A percentile compares a stretch with the other conserved stretches of the same genome.
phyloP scores from a whole-genome alignment of 1,139 yeast genomes.

The Hemisphaericaspora xylofermentans region DNA sequence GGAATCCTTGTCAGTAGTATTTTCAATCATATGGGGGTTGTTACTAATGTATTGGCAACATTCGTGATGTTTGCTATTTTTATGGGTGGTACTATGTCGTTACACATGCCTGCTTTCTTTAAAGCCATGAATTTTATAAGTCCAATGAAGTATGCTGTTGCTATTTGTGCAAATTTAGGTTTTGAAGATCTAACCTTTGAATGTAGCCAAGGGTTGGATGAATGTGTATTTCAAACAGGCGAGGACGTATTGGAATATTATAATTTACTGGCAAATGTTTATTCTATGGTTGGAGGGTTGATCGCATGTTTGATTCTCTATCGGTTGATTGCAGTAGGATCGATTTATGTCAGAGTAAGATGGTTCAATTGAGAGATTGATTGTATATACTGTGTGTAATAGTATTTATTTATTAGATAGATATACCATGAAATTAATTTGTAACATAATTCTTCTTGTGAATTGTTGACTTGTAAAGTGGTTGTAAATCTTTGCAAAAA shows the following conservation, averaged over 20 bases:
- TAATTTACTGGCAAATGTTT: slow-evolving; percentile 28
- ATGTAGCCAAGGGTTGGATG: slow-evolving; percentile 23
- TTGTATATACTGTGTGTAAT: background rate
- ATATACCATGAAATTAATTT: too few relatives aligned
- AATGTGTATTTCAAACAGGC: slow-evolving; percentile 37
- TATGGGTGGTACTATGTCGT: slow-evolving; percentile 87
- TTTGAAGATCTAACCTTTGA: slow-evolving; percentile 32
- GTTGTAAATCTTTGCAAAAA: background rate
- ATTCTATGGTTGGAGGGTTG: slow-evolving; percentile 37
- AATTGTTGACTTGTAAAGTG: background rate
- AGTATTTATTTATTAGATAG: background rate
- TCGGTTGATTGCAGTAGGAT: slow-evolving; percentile 29
- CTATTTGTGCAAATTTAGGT: slow-evolving; percentile 44
- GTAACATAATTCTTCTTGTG: too few relatives aligned
- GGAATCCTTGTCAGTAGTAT: slow-evolving; percentile 79
- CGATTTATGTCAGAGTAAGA: slow-evolving; percentile 30
- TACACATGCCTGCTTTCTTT: slow-evolving; percentile 68
- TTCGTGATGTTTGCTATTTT: slow-evolving; percentile 67
- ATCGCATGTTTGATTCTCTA: slow-evolving; percentile 36
- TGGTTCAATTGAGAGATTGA: slow-evolving; percentile 11
- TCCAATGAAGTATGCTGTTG: slow-evolving; percentile 71
- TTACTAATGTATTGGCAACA: slow-evolving; percentile 67
- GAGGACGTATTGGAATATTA: slow-evolving; percentile 35
- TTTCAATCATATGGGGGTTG: slow-evolving; percentile 75
- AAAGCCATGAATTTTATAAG: slow-evolving; percentile 69